Percentiles rank a stretch among this genome's conserved stretches.
These are phyloP conservation scores for Stephania japonica DNA, from an alignment of 164 flowering plant species.

Conservation along the genomic window DNA sequence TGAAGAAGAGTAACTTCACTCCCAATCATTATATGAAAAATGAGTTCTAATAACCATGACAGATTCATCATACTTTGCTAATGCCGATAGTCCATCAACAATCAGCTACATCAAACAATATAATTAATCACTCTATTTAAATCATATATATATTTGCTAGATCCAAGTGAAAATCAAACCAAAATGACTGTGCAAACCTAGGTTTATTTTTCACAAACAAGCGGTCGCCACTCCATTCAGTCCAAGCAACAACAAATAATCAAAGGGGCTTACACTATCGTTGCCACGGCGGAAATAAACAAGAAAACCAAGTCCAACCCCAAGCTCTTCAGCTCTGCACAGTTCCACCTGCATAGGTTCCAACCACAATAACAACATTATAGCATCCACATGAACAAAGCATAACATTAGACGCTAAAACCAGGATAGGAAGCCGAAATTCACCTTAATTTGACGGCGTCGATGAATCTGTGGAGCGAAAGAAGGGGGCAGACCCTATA, in stretches of 20 bases:
- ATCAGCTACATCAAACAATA: neutral
- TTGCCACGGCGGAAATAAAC: constrained; percentile 25
- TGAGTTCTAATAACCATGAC: neutral
- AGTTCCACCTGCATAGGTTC: constrained; percentile 26
- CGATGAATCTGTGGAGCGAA: constrained; percentile 22
- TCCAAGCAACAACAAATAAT: constrained; percentile 17
- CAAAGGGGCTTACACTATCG: constrained; percentile 21
- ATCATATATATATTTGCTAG: neutral
- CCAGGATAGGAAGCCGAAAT: neutral
- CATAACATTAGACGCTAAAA: neutral
- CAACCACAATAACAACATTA: constrained; percentile 6
- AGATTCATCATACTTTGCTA: neutral
- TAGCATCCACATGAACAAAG: neutral
- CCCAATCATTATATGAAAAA: too few species aligned
- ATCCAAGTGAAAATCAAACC: neutral
- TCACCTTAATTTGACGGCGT: constrained; percentile 27
- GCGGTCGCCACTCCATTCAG: constrained; percentile 16
- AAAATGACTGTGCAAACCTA: constrained; percentile 3
- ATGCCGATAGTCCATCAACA: neutral
- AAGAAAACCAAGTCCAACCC: constrained; percentile 20
- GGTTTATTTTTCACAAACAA: constrained; percentile 15
- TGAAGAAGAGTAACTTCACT: neutral
- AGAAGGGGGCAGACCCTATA: constrained; percentile 15
- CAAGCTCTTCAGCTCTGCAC: constrained; percentile 21
- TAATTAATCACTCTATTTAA: constrained; percentile 3